Conservation (phyloP, 768 basidiomycete species). For the Termitomyces sp. region DNA sequence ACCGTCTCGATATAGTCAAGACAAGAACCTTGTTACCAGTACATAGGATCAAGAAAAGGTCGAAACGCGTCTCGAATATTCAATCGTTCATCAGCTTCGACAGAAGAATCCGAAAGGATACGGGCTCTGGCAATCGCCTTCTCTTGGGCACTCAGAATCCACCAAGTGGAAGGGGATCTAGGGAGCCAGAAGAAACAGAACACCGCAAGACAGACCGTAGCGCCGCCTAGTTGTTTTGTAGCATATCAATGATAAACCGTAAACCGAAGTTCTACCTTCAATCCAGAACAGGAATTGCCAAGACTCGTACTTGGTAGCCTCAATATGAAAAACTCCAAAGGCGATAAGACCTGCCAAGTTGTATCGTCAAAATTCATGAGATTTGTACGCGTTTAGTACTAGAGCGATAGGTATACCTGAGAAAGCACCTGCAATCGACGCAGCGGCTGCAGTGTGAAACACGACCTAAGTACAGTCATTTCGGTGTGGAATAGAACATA, state of each 20-base stretch:
- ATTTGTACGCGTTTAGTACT: not conserved
- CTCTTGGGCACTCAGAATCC: slow-evolving; percentile 33
- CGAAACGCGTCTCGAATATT: slow-evolving; percentile 42
- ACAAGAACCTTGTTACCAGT: slow-evolving; percentile 30
- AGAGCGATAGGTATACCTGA: slow-evolving; percentile 28
- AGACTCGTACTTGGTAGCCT: slow-evolving; percentile 37
- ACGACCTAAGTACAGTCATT: not conserved
- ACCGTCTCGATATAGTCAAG: not conserved
- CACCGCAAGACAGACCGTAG: slow-evolving; percentile 40
- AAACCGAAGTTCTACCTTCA: slow-evolving; percentile 33
- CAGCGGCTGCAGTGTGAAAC: slow-evolving; percentile 29
- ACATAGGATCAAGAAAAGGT: slow-evolving; percentile 43
- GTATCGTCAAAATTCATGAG: not conserved
- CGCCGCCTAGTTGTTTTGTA: slow-evolving; percentile 29
- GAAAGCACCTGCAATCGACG: slow-evolving; percentile 48
- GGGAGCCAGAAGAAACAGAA: slow-evolving; percentile 50
- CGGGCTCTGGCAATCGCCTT: slow-evolving; percentile 41
- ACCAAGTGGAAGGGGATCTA: slow-evolving; percentile 41
- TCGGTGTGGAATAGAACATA: slow-evolving; percentile 6
- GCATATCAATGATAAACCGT: not conserved
- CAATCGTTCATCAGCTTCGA: slow-evolving; percentile 38
- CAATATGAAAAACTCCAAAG: slow-evolving; percentile 51
- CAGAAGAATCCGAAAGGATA: slow-evolving; percentile 47
- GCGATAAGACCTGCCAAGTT: slow-evolving; percentile 39
- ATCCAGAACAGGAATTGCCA: slow-evolving; percentile 58